Percentiles rank a stretch among this genome's conserved stretches.
Conservation (phyloP, 345 rosid species). For the Nasturtium officinale region DNA sequence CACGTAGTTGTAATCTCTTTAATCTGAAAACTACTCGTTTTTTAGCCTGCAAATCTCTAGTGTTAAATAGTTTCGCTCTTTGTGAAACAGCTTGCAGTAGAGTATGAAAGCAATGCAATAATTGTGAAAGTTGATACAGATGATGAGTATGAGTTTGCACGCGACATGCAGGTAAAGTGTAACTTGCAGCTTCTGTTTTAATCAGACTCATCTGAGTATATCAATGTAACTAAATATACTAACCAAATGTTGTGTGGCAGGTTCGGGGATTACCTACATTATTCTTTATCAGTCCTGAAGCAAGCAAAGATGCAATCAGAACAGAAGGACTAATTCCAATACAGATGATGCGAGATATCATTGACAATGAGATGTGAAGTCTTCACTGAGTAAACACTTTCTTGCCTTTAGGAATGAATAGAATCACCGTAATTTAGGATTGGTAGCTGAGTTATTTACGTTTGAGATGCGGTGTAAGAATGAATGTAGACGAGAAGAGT, state of each 20-base stretch:
- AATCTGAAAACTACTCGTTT: neutral
- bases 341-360: slow-evolving; percentile 90
- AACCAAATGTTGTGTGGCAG: slow-evolving; percentile 46
- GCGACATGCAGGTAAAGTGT: slow-evolving; percentile 76
- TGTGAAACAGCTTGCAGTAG: slow-evolving; percentile 76
- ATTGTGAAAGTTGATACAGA: slow-evolving; percentile 93
- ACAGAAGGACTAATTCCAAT: slow-evolving; percentile 87
- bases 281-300: slow-evolving; percentile 84
- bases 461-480: slow-evolving; percentile 16
- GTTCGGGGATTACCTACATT: slow-evolving; percentile 91
- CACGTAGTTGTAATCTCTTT: neutral
- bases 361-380: slow-evolving; percentile 78
- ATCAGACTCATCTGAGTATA: neutral
- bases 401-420: slow-evolving; percentile 27
- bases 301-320: slow-evolving; percentile 84
- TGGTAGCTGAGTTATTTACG: slow-evolving; percentile 5
- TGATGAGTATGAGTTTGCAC: slow-evolving; percentile 87
- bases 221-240: neutral
- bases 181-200: slow-evolving; percentile 10
- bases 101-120: slow-evolving; percentile 75
- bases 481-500: slow-evolving; percentile 14
- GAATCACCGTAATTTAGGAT: slow-evolving; percentile 11
- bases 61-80: neutral
- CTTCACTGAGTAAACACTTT: slow-evolving; percentile 1
- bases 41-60: slow-evolving; percentile 1